Base-by-base conservation (phyloP, 2,329 filamentous ascomycete genomes). In the Cladosporium sp. region DNA sequence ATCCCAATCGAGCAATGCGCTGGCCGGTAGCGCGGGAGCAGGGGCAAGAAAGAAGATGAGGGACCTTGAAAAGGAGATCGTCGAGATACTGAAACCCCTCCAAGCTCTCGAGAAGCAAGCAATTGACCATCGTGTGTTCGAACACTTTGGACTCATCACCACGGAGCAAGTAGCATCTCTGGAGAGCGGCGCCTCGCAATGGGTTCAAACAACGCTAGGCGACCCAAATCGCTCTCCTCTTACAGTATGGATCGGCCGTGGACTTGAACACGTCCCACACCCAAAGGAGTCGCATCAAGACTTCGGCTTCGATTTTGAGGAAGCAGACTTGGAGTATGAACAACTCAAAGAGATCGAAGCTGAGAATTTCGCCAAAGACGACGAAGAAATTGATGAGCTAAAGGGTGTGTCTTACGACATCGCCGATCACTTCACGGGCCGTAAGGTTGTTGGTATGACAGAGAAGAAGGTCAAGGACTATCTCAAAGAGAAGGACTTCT, bases 131-230 rank as follows among this genome's bases (percentile, higher is more conserved):
- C 69, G 74, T 0, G 64, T 78, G 1, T 77, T 95, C 1, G 63
- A 73, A 7, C 63, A 75, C 0, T 66, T 80, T 28, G 77, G 74
- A 5, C 22, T 54, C 3, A 77, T 95, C 48, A 84, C 78, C 0
- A 58, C 79, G 35, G 69, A 72, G 0, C 90, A 95, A 63, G 74
- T 77, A 13, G 69, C 82, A 0, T 87, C 83, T 1, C 70, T 93
- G 1, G 68, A 73, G 43, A 61, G 69, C 16, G 78, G 78, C 2
- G 74, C 77, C 2, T 61, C 67, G 19, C 46, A 61, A 40, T 67
- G 69, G 70, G 67, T 67, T 37, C 63, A 65, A 51, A 52, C 55
- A 22, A 59, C 58, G 38, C 56, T 53, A 11, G 45, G 54, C 9
- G 55, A 59, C 32, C 54, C 59, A 2, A 59, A 55, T 28, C 42